Evolutionary conservation across 2,329 filamentous ascomycete species (phyloP).

Genomic region (Reticulascus tulasneorum): DNA sequence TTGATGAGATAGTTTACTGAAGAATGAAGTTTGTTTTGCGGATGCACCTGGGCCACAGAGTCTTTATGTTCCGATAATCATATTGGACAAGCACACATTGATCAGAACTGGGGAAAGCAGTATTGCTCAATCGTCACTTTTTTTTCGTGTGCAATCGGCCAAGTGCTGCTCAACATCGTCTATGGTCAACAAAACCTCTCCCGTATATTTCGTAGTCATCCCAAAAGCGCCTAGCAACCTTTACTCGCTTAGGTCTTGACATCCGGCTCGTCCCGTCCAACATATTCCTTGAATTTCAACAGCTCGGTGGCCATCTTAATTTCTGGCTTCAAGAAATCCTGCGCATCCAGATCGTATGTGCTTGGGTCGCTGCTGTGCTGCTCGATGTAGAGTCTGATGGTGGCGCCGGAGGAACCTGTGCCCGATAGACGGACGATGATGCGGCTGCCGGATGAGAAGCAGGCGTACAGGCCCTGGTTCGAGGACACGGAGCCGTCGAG

Average conservation of each 20-base stretch:
- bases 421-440: conserved; percentile 94
- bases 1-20: too few relatives aligned
- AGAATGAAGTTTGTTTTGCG: too few relatives aligned
- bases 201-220: too few relatives aligned
- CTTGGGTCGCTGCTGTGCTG: conserved; percentile 81
- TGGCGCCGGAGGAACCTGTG: conserved; percentile 91
- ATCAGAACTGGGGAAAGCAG: too few relatives aligned
- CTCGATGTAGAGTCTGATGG: conserved; percentile 95
- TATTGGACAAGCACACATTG: background rate
- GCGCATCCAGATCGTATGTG: conserved; percentile 77
- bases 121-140: too few relatives aligned
- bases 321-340: conserved; percentile 90
- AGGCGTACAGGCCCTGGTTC: conserved; percentile 93
- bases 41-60: too few relatives aligned
- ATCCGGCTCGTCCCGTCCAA: conserved; percentile 89
- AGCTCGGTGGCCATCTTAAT: conserved; percentile 80
- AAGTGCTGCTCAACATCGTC: too few relatives aligned
- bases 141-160: too few relatives aligned
- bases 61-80: too few relatives aligned
- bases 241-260: conserved; percentile 82
- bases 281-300: conserved; percentile 88
- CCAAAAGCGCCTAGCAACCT: conserved; percentile 2
- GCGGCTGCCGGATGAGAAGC: conserved; percentile 90
- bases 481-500: conserved; percentile 94
- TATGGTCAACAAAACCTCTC: too few relatives aligned